These are phyloP conservation scores for Pyronema omphalodes DNA, from an alignment of 495 filamentous ascomycete species.

Conservation along the genomic window DNA sequence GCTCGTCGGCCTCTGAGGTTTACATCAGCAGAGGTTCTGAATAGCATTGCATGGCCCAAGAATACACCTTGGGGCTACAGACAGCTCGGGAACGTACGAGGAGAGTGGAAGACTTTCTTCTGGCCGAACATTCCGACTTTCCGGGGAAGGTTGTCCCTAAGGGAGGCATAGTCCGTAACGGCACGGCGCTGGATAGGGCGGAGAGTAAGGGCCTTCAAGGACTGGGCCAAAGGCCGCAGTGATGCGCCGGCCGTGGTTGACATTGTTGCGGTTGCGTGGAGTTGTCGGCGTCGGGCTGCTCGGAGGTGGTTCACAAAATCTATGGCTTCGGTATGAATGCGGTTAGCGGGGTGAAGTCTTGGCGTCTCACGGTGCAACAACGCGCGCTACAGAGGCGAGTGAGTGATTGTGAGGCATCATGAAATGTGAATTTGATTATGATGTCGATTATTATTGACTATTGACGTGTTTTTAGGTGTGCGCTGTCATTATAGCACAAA, in stretches of 20 bases:
- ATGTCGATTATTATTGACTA: too few relatives aligned
- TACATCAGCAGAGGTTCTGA: too few relatives aligned
- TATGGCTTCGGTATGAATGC: too few relatives aligned
- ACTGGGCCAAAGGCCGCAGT: slow-evolving; percentile 8
- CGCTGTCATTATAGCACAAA: too few relatives aligned
- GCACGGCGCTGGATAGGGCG: neutral
- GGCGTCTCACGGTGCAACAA: too few relatives aligned
- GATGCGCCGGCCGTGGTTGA: neutral
- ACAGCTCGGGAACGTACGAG: slow-evolving; percentile 23
- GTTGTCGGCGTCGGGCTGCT: neutral
- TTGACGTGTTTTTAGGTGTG: too few relatives aligned
- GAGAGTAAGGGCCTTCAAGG: neutral
- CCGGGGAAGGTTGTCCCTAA: neutral
- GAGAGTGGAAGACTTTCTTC: slow-evolving; percentile 13
- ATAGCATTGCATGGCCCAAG: neutral
- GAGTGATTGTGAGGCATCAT: too few relatives aligned
- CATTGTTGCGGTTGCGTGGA: neutral
- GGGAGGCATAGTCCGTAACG: neutral
- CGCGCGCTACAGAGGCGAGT: too few relatives aligned
- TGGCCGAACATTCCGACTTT: slow-evolving; percentile 2
- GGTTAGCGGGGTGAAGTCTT: too few relatives aligned
- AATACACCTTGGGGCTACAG: slow-evolving; percentile 1
- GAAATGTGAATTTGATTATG: too few relatives aligned
- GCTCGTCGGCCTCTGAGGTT: slow-evolving; percentile 12
- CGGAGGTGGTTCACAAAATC: too few relatives aligned